Base-by-base conservation (phyloP, 768 basidiomycete genomes). In the Suillus subaureus region DNA sequence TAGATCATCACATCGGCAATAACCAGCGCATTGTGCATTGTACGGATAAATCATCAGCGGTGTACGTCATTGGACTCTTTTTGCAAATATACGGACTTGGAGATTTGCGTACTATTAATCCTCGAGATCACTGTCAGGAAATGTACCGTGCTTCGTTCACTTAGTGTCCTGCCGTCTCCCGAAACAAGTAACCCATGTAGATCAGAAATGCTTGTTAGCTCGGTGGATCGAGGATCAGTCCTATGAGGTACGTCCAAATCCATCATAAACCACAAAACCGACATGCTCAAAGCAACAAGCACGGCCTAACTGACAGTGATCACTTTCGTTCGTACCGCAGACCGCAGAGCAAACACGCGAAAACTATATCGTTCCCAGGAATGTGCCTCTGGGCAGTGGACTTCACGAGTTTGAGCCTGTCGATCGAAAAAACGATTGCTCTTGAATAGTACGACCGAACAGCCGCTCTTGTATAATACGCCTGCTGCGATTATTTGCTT, bases 1-100 rank as follows among this genome's bases (percentile, higher is more conserved):
- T 42, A 31, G 26, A 60, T 60, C 58, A 8, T 28, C 40, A 42
- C 28, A 60, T 43, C 39, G 26, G 40, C 26, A 60, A 60, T 60
- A 60, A 42, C 6, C 28, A 6, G 40, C 18, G 40, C 58, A 42
- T 60, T 40, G 26, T 60, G 26, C 39, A 60, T 28, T 60, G 40
- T 60, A 42, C 18, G 2, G 12, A 42, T 60, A 31, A 42, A 60
- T 60, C 18, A 55, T 55, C 21, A 21, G 12, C 9, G 31, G 54
- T n/a, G 54, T 60, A 16, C 57, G 39, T 28, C 35, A 37, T 37
- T 42, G 40, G 26, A 60, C 26, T 58, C 39, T 40, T 40, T n/a
- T 37, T 51, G 49, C 26, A 26, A 51, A 16, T 16, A 18, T 18
- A 31, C 16, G 28, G 28, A 28, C 51, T 52, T 31, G 51, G 31